Conservation (phyloP, 75 land plant species). For the Isoetes taiwanensis region DNA sequence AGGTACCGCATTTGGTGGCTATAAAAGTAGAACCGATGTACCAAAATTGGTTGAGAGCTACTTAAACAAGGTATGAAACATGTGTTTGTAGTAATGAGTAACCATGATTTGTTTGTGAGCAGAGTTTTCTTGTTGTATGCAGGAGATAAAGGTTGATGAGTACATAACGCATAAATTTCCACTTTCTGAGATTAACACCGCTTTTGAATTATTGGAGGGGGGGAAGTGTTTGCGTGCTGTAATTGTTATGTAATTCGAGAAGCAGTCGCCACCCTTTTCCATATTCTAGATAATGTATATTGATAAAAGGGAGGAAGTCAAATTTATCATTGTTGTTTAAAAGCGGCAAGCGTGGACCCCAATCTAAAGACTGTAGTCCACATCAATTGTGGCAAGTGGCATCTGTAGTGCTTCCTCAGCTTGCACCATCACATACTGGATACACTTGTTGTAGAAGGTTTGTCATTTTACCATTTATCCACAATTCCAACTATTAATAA, state of each 20-base stretch:
- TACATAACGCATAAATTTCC: conserved; percentile 27
- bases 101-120: neutral
- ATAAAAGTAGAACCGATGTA: conserved; percentile 30
- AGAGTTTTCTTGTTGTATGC: neutral
- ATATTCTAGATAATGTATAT: too few relatives aligned
- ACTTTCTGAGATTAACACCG: conserved; percentile 23
- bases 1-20: conserved; percentile 43
- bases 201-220: conserved; percentile 28
- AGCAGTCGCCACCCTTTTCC: neutral
- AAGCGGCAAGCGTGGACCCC: too few relatives aligned
- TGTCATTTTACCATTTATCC: too few relatives aligned
- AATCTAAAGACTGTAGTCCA: too few relatives aligned
- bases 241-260: conserved; percentile 9
- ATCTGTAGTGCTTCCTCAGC: too few relatives aligned
- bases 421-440: too few relatives aligned
- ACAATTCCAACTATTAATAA: too few relatives aligned
- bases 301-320: too few relatives aligned
- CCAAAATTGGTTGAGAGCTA: conserved; percentile 36
- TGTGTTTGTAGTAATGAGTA: neutral
- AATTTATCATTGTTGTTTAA: too few relatives aligned
- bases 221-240: conserved; percentile 33
- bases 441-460: too few relatives aligned
- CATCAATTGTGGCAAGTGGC: too few relatives aligned
- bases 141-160: conserved; percentile 36
- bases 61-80: conserved; percentile 33